A percentile compares a stretch with the other conserved stretches of the same genome.
These are phyloP conservation scores for Vitis hybrid DNA, from an alignment of 177 flowering plant species.

Conservation along the genomic window DNA sequence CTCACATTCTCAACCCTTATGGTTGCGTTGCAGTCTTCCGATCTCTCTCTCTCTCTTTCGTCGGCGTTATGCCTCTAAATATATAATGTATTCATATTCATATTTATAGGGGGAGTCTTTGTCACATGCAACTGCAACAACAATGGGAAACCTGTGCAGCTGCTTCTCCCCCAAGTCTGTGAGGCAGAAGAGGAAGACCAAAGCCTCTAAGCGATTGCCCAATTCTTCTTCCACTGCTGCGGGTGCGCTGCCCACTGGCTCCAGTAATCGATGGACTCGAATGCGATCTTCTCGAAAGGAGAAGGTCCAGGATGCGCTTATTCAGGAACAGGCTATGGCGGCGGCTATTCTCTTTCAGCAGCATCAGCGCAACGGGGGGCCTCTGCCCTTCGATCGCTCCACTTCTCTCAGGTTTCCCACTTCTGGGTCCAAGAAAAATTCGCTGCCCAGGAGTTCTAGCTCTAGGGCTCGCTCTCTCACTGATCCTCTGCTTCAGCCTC, in stretches of 20 bases:
- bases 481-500: constrained; percentile 88
- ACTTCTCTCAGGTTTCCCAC: constrained; percentile 57
- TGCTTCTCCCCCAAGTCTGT: constrained; percentile 28
- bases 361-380: constrained; percentile 35
- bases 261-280: constrained; percentile 55
- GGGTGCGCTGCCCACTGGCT: constrained; percentile 1
- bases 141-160: constrained; percentile 46
- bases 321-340: constrained; percentile 73
- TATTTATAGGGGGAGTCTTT: too few species aligned
- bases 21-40: too few species aligned
- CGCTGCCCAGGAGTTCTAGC: constrained; percentile 83
- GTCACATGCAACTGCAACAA: too few species aligned
- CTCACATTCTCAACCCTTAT: too few species aligned
- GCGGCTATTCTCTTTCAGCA: constrained; percentile 67
- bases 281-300: constrained; percentile 54
- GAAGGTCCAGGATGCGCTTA: constrained; percentile 43
- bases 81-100: too few species aligned
- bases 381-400: constrained; percentile 72
- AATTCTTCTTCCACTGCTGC: constrained; percentile 10
- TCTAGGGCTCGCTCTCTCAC: constrained; percentile 73
- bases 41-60: too few species aligned
- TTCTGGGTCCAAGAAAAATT: constrained; percentile 44
- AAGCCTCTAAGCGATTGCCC: constrained; percentile 17
- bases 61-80: too few species aligned
- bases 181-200: constrained; percentile 12